Conservation (phyloP, 768 basidiomycete genomes). For the Leccinum longicurvipes region DNA sequence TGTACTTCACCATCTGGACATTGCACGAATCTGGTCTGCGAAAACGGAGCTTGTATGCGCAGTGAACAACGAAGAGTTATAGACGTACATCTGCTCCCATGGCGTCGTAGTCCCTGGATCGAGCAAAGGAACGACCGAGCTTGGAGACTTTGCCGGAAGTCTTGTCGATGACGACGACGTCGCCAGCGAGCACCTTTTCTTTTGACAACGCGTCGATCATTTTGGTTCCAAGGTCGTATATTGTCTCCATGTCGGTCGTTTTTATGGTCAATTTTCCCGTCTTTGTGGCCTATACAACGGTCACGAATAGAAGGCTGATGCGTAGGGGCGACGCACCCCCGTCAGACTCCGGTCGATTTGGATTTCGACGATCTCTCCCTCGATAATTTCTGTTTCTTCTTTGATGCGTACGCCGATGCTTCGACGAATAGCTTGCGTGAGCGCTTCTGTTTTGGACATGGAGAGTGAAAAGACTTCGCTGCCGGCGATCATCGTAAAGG, state of each 20-base stretch:
- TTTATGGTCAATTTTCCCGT: slow-evolving; percentile 97
- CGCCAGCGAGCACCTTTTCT: slow-evolving; percentile 94
- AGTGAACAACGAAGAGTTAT: neutral
- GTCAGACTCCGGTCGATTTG: slow-evolving; percentile 97
- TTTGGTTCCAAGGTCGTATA: slow-evolving; percentile 97
- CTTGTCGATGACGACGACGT: slow-evolving; percentile 96
- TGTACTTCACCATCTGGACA: slow-evolving; percentile 98
- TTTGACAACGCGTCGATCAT: slow-evolving; percentile 98
- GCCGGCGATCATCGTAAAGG: slow-evolving; percentile 96
- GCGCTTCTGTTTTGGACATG: slow-evolving; percentile 97
- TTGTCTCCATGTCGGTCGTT: slow-evolving; percentile 99
- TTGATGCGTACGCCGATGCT: slow-evolving; percentile 97
- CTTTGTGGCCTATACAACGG: slow-evolving; percentile 75
- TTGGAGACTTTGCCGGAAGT: slow-evolving; percentile 96
- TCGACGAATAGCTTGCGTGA: slow-evolving; percentile 93
- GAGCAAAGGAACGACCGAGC: slow-evolving; percentile 93
- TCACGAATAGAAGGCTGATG: neutral
- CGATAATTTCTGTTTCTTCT: slow-evolving; percentile 96
- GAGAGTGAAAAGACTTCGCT: slow-evolving; percentile 98
- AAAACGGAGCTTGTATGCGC: slow-evolving; percentile 1
- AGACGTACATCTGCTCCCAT: slow-evolving; percentile 94
- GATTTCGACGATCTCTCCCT: slow-evolving; percentile 98
- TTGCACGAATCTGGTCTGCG: slow-evolving; percentile 94
- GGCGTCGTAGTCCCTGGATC: slow-evolving; percentile 96
- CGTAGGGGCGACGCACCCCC: slow-evolving; percentile 54